phyloP scores from a whole-genome alignment of 2,329 filamentous ascomycete species.

The Pyricularia grisea region DNA sequence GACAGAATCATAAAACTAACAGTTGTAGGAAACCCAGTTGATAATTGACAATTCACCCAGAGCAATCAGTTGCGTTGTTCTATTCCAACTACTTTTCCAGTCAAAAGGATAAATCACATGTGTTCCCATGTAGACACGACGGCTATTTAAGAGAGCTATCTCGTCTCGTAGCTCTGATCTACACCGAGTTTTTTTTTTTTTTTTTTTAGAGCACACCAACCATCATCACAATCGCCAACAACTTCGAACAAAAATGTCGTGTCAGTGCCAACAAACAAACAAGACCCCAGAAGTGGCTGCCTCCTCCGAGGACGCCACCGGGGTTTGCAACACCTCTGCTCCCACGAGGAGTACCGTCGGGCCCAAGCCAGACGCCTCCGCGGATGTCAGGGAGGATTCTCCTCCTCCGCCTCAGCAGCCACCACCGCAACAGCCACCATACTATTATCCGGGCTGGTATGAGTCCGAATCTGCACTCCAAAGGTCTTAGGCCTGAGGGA shows the following conservation, averaged over 20 bases:
- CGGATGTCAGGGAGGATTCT: not conserved
- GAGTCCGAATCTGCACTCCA: not conserved
- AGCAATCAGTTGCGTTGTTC: not conserved
- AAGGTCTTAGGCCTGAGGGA: not conserved
- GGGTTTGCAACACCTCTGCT: not conserved
- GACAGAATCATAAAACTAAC: not conserved
- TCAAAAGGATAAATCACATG: not conserved
- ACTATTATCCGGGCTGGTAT: not conserved
- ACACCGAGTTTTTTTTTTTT: not conserved
- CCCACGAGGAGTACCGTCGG: not conserved
- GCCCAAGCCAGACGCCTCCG: no score
- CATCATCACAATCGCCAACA: not conserved
- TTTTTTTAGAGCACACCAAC: not conserved
- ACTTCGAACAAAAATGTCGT: not conserved
- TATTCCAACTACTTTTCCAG: not conserved
- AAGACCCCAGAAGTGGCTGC: not conserved
- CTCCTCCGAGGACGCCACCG: not conserved
- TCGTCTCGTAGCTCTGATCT: not conserved
- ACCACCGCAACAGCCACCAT: not conserved
- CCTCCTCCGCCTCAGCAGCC: not conserved
- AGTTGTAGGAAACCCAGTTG: not conserved
- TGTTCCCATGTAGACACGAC: not conserved
- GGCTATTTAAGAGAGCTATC: not conserved
- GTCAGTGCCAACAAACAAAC: not conserved
- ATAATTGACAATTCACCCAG: not conserved